Evolutionary conservation across 106 monocot species (phyloP), one percentile per base, ranked within the genome.

Genomic region (Allium fistulosum): DNA sequence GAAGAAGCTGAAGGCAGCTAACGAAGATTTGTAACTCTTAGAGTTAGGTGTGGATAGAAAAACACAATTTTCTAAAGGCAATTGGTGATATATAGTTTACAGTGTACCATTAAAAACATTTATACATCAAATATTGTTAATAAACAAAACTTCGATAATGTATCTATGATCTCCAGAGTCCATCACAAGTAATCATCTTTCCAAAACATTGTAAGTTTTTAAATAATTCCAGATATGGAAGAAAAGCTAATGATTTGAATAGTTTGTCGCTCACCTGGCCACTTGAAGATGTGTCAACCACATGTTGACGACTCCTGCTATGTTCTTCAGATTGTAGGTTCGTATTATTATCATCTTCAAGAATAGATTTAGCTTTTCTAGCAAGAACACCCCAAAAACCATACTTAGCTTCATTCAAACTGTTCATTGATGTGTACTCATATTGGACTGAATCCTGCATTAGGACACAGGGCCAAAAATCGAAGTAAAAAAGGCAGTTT

Each of bases 341-440:
- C 0, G 77, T 6, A 27, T 17, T 27, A 51, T 66, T 75, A 64
- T 85, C 80, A 65, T 90, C 90, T 13, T 90, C 90, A 67, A 90
- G 77, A 57, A 90, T 80, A 26, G 72, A 12, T 78, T 86, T 90
- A 60, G 90, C 90, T 74, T 90, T 85, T 71, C 75, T 83, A 67
- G 90, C 90, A 69, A 90, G 67, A 68, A 85, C 59, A 0, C 80
- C 85, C 90, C 90, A 90, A 68, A 90, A 90, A 53, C 92, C 97
- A 78, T 84, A 52, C 65, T 79, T 82, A 9, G 82, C 16, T 52
- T 86, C 89, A 26, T 78, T 77, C 60, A 79, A 72, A 67, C 68
- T 78, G 72, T 68, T 84, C 53, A 80, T 67, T 14, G 92, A 92
- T 57, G 92, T 84, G 71, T 82, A 86, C 61, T 89, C 82, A 59